Evolutionary conservation across 2,329 filamentous ascomycete species (phyloP), one percentile per base, ranked within the genome.

Genomic region (Colletotrichum sp.): DNA sequence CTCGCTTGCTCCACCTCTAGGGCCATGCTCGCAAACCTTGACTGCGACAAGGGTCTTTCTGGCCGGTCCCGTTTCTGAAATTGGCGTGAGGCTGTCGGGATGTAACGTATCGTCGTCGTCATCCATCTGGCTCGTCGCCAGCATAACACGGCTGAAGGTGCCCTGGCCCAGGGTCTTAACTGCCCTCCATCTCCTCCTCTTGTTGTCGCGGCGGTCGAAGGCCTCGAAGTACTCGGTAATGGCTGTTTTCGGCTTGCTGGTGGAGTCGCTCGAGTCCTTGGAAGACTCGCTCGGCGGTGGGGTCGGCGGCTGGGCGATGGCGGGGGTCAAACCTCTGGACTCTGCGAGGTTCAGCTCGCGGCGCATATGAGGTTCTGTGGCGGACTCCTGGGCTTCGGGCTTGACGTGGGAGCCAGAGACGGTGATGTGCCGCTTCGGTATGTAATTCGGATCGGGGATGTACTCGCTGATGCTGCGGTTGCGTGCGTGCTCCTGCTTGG

Each of bases 11-110:
- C 96, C 96, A 69, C 97, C 97, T 28, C 95, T 95, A 2, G 97
- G 96, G 5, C 96, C 97, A 85, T 98, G 96, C 84, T 98, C 95
- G 82, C 98, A 96, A 60, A 99, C 93, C 85, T 99, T 99, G 82
- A 99, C 93, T 2, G 97, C 97, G 5, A 99, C 97, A 16, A 99
- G 88, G 69, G 95, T 95, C 81, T 94, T 94, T n/a, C 93, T 84
- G 65, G 77, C 78, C 76, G 69, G 83, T 71, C 78, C 79, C n/a
- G 76, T 82, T 78, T 55, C 85, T 82, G 82, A 89, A 88, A 80
- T 88, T 82, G 82, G 78, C 3, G 81, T 81, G 13, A 80, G 74
- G 84, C 85, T 78, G 82, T 85, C 82, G 79, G 82, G 78, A 78
- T 84, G 80, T 80, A 81, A 74, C 80, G 82, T 78, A 70, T 78